A percentile compares a stretch with the other conserved stretches of the same genome.
Conservation (phyloP, 2,329 filamentous ascomycete genomes). For the Rosellinia necatrix region DNA sequence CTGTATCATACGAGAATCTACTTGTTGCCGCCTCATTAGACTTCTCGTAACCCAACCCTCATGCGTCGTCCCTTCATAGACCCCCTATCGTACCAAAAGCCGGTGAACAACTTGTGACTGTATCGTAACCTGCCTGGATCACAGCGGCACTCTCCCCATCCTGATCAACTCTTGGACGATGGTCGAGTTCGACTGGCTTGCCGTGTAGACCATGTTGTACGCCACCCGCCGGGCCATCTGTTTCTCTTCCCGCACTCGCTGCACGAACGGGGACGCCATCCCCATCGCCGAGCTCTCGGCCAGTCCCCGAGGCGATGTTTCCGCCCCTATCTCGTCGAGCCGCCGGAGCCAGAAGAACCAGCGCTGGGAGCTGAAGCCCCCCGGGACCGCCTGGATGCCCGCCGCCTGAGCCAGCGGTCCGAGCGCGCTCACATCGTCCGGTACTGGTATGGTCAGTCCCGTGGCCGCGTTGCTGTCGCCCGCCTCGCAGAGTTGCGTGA, state of each 20-base stretch:
- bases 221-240: constrained; percentile 28
- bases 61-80: background rate
- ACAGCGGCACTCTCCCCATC: constrained; percentile 27
- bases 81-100: background rate
- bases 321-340: constrained; percentile 31
- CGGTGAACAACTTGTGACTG: too few relatives aligned
- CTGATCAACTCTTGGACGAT: constrained; percentile 29
- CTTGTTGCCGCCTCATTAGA: background rate
- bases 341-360: constrained; percentile 33
- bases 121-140: background rate
- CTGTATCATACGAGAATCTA: constrained; percentile 21
- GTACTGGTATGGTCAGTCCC: constrained; percentile 12
- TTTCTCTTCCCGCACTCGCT: constrained; percentile 24
- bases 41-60: constrained; percentile 22
- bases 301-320: constrained; percentile 14
- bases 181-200: constrained; percentile 29
- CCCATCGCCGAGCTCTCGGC: constrained; percentile 13
- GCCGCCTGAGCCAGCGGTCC: constrained; percentile 27
- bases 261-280: constrained; percentile 24
- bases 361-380: constrained; percentile 29
- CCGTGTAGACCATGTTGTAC: constrained; percentile 29
- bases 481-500: constrained; percentile 30
- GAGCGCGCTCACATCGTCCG: constrained; percentile 20
- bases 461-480: constrained; percentile 20
- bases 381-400: constrained; percentile 19